Conservation (phyloP, 192 early-diverging fungal genomes). For the Phlyctochytrium arcticum region DNA sequence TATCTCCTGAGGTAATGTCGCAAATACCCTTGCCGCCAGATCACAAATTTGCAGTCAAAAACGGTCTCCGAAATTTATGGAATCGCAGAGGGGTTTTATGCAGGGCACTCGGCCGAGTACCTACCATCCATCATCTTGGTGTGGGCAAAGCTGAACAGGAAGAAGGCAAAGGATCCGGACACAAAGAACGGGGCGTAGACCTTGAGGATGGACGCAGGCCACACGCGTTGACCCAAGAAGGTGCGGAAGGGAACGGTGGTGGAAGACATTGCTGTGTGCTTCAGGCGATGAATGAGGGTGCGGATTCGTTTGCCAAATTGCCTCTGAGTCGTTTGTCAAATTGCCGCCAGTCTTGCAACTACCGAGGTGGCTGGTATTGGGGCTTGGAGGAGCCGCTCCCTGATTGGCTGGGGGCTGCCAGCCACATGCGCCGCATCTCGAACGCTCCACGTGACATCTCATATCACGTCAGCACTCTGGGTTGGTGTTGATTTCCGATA, state of each 20-base stretch:
- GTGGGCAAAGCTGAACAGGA: conserved; percentile 37
- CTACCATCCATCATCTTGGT: conserved; percentile 42
- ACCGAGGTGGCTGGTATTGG: no score
- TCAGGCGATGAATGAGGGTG: no score
- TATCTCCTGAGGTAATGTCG: neutral
- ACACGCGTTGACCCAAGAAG: conserved; percentile 45
- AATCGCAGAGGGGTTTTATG: neutral
- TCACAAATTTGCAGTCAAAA: neutral
- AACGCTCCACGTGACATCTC: no score
- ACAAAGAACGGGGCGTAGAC: conserved; percentile 52
- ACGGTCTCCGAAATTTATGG: neutral
- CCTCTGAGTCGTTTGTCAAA: no score
- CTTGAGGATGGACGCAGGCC: conserved; percentile 47
- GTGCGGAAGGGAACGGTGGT: conserved; percentile 30
- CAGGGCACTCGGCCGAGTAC: neutral
- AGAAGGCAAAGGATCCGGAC: conserved; percentile 35
- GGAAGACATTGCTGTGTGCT: conserved; percentile 1
- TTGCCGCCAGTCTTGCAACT: no score
- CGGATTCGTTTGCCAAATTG: no score
- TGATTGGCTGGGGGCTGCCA: no score
- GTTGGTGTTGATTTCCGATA: no score
- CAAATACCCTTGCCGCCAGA: neutral
- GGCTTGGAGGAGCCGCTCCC: no score
- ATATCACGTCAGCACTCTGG: no score
- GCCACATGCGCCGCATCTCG: no score